phyloP scores from a whole-genome alignment of 306 rosid species.

The Erythrophleum fordii region DNA sequence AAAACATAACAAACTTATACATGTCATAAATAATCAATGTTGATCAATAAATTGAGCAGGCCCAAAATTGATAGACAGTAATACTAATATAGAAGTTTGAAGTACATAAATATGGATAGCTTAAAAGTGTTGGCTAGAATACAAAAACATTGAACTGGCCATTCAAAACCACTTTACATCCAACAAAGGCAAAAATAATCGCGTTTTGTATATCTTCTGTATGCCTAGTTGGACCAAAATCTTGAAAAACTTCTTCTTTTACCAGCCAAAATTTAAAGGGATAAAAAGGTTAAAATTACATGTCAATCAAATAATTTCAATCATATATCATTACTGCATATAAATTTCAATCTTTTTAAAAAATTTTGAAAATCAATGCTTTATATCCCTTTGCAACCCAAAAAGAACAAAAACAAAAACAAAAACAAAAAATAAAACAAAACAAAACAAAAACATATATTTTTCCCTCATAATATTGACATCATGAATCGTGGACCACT shows the following conservation, averaged over 20 bases:
- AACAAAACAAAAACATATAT: too few species aligned
- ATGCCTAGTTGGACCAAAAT: slow-evolving; percentile 2
- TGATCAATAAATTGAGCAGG: not conserved
- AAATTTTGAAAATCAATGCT: not conserved
- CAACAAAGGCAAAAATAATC: not conserved
- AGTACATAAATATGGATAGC: not conserved
- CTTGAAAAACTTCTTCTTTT: not conserved
- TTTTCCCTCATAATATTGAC: not conserved
- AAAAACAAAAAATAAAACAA: not conserved
- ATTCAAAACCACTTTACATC: not conserved
- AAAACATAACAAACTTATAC: not conserved
- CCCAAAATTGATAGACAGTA: not conserved
- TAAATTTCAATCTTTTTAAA: not conserved
- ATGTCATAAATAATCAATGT: not conserved
- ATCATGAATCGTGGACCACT: not conserved
- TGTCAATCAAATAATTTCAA: not conserved
- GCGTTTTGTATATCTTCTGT: not conserved
- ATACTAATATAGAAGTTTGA: not conserved
- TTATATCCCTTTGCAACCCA: not conserved
- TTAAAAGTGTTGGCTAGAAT: not conserved
- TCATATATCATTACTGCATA: not conserved
- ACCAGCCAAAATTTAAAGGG: too few species aligned
- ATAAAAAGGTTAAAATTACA: not conserved
- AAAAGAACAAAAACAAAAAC: not conserved
- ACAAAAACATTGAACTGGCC: not conserved